A percentile compares a stretch with the other conserved stretches of the same genome.
Conservation (phyloP, 2,329 filamentous ascomycete species). For the Aspergillus niger region DNA sequence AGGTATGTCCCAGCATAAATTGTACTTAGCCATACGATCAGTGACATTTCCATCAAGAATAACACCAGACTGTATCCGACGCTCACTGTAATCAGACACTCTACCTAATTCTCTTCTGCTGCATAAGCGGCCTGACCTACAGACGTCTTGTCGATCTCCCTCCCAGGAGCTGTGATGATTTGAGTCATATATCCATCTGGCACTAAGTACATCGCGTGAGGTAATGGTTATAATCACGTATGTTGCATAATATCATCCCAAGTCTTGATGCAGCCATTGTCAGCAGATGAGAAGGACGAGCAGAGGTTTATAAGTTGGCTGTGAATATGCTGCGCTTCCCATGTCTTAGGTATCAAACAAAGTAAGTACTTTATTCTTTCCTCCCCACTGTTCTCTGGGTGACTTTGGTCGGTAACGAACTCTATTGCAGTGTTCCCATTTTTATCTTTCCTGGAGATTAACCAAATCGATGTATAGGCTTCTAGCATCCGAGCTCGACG, state of each 20-base stretch:
- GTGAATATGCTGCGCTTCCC: constrained; percentile 12
- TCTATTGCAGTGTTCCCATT: background rate
- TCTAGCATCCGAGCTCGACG: constrained; percentile 7
- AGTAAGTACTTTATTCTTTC: constrained; percentile 1
- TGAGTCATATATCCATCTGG: no score
- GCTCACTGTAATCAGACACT: no score
- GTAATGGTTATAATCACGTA: background rate
- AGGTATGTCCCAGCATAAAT: no score
- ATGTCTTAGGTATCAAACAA: constrained; percentile 5
- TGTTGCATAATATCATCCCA: background rate
- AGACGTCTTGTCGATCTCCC: no score
- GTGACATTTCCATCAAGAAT: no score
- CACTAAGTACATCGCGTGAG: no score
- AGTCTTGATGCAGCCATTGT: constrained; percentile 3
- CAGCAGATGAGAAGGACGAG: constrained; percentile 1
- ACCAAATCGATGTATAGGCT: constrained; percentile 5
- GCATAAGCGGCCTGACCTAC: no score
- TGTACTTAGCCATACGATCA: no score
- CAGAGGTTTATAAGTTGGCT: background rate
- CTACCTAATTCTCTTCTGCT: no score
- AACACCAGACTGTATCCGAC: no score
- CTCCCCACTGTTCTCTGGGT: background rate
- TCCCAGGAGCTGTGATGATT: no score
- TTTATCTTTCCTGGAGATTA: constrained; percentile 3
- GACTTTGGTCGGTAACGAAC: background rate